Percentiles rank a stretch among this genome's conserved stretches.
Conservation (phyloP, 164 flowering plant species). For the Kingdonia uniflora region DNA sequence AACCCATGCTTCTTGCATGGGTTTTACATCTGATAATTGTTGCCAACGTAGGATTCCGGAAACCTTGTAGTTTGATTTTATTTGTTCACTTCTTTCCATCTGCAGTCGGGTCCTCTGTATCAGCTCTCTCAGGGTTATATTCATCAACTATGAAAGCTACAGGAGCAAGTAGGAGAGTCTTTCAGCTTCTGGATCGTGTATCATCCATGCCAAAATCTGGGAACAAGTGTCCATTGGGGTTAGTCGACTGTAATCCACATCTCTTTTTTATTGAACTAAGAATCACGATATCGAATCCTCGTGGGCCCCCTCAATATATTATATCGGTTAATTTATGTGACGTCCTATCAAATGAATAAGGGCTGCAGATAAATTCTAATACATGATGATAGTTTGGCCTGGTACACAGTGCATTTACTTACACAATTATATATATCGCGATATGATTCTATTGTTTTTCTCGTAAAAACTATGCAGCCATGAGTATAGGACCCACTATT, state of each 20-base stretch:
- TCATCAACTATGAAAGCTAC: constrained; percentile 96
- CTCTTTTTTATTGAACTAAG: constrained; percentile 4
- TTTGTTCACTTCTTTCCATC: not conserved
- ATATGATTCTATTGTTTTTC: too few species aligned
- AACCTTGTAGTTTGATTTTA: constrained; percentile 2
- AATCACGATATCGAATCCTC: not conserved
- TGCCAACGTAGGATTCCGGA: too few species aligned
- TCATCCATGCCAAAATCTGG: constrained; percentile 84
- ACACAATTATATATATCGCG: too few species aligned
- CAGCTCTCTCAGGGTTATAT: constrained; percentile 73
- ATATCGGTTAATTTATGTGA: too few species aligned
- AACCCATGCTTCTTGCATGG: constrained; percentile 1
- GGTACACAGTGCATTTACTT: too few species aligned
- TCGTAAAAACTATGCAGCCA: too few species aligned
- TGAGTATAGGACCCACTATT: too few species aligned
- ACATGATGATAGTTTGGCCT: too few species aligned
- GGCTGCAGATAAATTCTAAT: too few species aligned
- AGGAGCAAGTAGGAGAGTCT: constrained; percentile 96
- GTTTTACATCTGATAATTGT: not conserved
- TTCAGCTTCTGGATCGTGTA: constrained; percentile 83
- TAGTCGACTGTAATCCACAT: constrained; percentile 13
- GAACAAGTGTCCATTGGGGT: constrained; percentile 73
- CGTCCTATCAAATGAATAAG: too few species aligned
- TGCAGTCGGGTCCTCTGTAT: constrained; percentile 86
- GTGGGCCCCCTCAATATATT: too few species aligned